Evolutionary conservation across 2,329 filamentous ascomycete species (phyloP), one percentile per base, ranked within the genome.

Genomic region (Sodiomyces alkalinus): DNA sequence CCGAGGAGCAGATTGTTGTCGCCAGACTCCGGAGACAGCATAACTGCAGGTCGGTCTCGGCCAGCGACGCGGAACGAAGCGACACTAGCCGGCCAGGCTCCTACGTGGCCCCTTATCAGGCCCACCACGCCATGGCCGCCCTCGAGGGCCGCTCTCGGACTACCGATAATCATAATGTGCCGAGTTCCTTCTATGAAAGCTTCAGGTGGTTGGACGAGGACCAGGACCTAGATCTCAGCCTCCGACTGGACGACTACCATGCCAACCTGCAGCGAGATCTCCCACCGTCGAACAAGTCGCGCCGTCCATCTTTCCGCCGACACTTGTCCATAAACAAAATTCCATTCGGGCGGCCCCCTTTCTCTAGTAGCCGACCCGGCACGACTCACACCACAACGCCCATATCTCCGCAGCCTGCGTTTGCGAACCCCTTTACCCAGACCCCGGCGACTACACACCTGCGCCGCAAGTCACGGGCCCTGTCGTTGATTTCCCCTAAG

Each of bases 141-240:
- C 25, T 18, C 32, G 31, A 13, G 21, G 19, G 14, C 21, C 32
- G 6, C 24, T 37, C 33, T 14, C 37, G 34, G 30, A 34, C 27
- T 22, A 14, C 23, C 14, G 35, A 47, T 22, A 58, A 21, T 5
- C 16, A 31, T 17, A 34, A 34, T 17, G 44, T 65, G 39, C 52
- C 65, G 19, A 60, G 68, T 28, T 65, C 66, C 2, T 57, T 80
- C 32, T 68, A 71, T 27, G 72, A 82, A 35, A 75, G 64, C 44
- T 78, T 83, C 39, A 64, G 73, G 27, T 82, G 78, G 76, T 56
- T 83, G 16, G 77, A 85, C 17, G 74, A 81, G 32, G 73, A 80
- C 29, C 67, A 75, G 12, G 68, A 79, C 29, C 55, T 86, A 18
- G 77, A 86, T 41, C 49, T 77, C 15, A 60, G 67, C 24, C 60